Base-by-base conservation (phyloP, 768 basidiomycete genomes). In the Termitomyces sp. region DNA sequence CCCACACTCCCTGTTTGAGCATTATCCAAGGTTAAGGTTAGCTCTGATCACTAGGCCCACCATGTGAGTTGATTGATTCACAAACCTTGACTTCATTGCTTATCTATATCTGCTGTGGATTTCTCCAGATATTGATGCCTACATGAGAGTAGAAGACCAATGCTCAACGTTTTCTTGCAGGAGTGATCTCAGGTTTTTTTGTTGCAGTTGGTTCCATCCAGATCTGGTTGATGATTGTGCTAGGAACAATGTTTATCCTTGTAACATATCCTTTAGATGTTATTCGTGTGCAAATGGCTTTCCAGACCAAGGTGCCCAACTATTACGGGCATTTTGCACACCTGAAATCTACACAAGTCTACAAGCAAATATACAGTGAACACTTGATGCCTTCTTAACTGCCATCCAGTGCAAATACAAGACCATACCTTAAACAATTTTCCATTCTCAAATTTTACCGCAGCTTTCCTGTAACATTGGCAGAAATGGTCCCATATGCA, bases 261-360 rank as follows among this genome's bases (percentile, higher is more conserved):
- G 84, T 90, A 69, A 98, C 97, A 52, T 99, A 99, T 72, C 97
- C 97, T 1, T 78, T 99, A 56, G 97, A 99, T 64, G 77, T 99
- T 20, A 87, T 98, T 58, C 88, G 97, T 60, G 97, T 99, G 24
- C 90, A 96, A 55, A 85, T 99, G 81, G 97, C 97, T 0, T 97
- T 89, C 68, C 83, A 89, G 62, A 92, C 92, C 2, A 66, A 75
- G 60, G 58, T 68, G 15, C 61, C 67, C 31, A 58, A 65, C 58
- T 65, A 65, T 37, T 64, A 65, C 10, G 65, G 63, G 28, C 50
- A 54, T 28, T 60, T 57, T 56, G 57, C 60, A 57, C 78, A 76
- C 29, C 82, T 81, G 13, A 81, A 82, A 12, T 84, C 86, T 72
- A 47, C 77, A 33, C 72, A 72, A 56, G 83, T 87, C 18, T 78